Base-by-base conservation (phyloP, 306 rosid genomes). In the Quercus parvula region DNA sequence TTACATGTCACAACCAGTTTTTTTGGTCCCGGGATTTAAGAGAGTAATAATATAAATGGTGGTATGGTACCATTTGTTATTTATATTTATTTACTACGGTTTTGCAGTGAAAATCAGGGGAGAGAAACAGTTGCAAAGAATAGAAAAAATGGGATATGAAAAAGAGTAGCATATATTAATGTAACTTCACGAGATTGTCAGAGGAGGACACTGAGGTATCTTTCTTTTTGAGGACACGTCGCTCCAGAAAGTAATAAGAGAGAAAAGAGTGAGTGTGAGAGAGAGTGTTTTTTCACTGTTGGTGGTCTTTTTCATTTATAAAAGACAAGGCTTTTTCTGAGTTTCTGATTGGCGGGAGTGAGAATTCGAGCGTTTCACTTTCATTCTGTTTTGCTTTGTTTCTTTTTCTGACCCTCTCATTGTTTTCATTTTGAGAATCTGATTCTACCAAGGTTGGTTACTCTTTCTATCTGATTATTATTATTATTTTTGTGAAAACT, bases 211-310 rank as follows among this genome's bases (percentile, higher is more conserved):
- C 79, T 72, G 85, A 77, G 88, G 92, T 82, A 85, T 90, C 86
- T 84, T 87, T 84, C 86, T 76, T 83, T 90, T 84, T 72, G 11
- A 83, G 79, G 91, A 85, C 97, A 85, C 94, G 88, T 90, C 82
- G 87, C 97, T 87, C 93, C 92, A 88, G 69, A 86, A 80, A 88
- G 85, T 78, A 76, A 62, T 62, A 70, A 84, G 70, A 71, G 84
- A 79, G 84, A 80, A 62, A 62, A 79, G 31, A 63, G 41, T 61
- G 64, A 81, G 70, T 51, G 70, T 2, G 51, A 71, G 62, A 59
- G 8, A 18, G 35, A 35, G 41, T 24, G 4, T 17, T 35, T 15
- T 78, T 83, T 79, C 76, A 77, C 82, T 18, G 28, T 46, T 49
- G 66, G 22, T 52, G n/a, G 27, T 71, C 55, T 24, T 64, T 71